phyloP scores from a whole-genome alignment of 2,329 filamentous ascomycete species.

The Diaporthe humulicola region DNA sequence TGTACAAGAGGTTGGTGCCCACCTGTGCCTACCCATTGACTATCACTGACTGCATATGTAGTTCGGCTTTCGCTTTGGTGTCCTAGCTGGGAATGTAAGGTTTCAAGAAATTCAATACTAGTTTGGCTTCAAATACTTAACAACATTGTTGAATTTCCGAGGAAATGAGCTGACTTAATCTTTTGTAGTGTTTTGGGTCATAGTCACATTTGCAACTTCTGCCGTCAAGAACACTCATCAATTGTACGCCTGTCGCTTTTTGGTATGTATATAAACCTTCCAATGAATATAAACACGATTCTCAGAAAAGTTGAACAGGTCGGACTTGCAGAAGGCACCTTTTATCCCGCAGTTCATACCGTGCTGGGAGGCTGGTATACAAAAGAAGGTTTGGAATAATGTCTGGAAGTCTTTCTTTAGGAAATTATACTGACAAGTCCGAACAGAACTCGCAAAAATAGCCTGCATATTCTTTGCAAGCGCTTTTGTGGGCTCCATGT shows the following conservation, averaged over 20 bases:
- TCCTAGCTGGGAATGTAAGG: slow-evolving; percentile 38
- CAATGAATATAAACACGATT: background rate
- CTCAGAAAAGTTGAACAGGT: slow-evolving; percentile 23
- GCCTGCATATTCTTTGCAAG: slow-evolving; percentile 41
- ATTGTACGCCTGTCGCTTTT: slow-evolving; percentile 38
- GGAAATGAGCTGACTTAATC: background rate
- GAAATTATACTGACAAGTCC: background rate
- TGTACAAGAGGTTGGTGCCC: slow-evolving; percentile 37
- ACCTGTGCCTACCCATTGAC: too few relatives aligned
- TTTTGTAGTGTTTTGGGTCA: slow-evolving; percentile 36
- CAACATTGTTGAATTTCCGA: too few relatives aligned
- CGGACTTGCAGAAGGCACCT: slow-evolving; percentile 39
- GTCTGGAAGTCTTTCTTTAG: too few relatives aligned
- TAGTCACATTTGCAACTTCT: slow-evolving; percentile 40
- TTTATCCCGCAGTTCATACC: slow-evolving; percentile 40
- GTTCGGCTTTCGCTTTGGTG: slow-evolving; percentile 41
- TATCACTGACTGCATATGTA: background rate
- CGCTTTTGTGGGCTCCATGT: slow-evolving; percentile 38
- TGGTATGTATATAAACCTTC: slow-evolving; percentile 6
- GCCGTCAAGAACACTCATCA: slow-evolving; percentile 39
- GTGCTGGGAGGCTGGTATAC: slow-evolving; percentile 41
- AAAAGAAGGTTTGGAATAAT: slow-evolving; percentile 29
- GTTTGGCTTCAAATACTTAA: too few relatives aligned
- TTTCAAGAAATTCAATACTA: background rate
- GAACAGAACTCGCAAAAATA: slow-evolving; percentile 36